A percentile compares a stretch with the other conserved stretches of the same genome.
phyloP scores from a whole-genome alignment of 352 stramenopile species.

The Phytophthora rubi region DNA sequence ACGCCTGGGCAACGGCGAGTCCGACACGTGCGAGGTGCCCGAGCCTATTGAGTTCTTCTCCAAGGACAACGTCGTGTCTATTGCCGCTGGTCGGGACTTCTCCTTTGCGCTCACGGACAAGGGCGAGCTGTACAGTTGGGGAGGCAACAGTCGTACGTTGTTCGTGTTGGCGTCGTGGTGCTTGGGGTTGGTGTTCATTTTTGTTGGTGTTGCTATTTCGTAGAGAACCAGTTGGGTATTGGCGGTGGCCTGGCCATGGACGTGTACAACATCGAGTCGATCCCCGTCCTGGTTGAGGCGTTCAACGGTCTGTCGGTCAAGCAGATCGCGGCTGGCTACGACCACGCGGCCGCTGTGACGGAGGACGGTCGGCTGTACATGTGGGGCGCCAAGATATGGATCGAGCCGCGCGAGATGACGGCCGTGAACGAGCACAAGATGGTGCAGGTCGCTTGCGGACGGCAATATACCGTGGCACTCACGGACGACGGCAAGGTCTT shows the following conservation, averaged over 20 bases:
- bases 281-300: slow-evolving; percentile 86
- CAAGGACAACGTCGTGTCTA: slow-evolving; percentile 68
- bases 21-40: slow-evolving; percentile 77
- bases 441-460: slow-evolving; percentile 84
- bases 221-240: slow-evolving; percentile 91
- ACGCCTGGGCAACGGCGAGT: slow-evolving; percentile 90
- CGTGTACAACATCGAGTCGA: slow-evolving; percentile 94
- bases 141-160: slow-evolving; percentile 91
- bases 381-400: slow-evolving; percentile 91
- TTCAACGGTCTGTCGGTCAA: slow-evolving; percentile 72
- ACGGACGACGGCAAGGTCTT: slow-evolving; percentile 80
- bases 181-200: slow-evolving; percentile 10
- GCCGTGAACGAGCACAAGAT: slow-evolving; percentile 75
- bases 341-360: slow-evolving; percentile 90
- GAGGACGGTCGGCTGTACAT: slow-evolving; percentile 81
- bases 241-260: slow-evolving; percentile 91
- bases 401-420: slow-evolving; percentile 93
- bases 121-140: slow-evolving; percentile 91
- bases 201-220: slow-evolving; percentile 2
- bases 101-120: slow-evolving; percentile 86
- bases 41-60: slow-evolving; percentile 89
- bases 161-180: neutral
- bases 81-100: slow-evolving; percentile 90
- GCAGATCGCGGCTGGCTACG: slow-evolving; percentile 93
- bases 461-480: slow-evolving; percentile 84